These are phyloP conservation scores for Debaryomyces prosopidis DNA, from an alignment of 805 yeast species.

Conservation along the genomic window DNA sequence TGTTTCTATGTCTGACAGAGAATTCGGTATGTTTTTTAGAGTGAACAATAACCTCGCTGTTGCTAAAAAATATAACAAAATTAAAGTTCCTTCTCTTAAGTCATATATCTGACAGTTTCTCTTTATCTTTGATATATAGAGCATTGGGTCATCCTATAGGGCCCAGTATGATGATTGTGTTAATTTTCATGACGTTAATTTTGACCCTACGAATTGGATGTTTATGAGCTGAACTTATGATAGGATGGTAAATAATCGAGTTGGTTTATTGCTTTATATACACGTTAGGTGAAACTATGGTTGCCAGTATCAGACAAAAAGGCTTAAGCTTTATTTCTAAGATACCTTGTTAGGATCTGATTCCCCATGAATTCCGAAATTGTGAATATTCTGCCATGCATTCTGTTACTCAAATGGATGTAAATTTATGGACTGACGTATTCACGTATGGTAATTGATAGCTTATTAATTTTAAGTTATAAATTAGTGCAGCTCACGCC, in stretches of 20 bases:
- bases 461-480: too few species aligned
- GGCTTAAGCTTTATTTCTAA: constrained; percentile 45
- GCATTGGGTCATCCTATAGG: constrained; percentile 40
- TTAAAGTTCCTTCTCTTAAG: constrained; percentile 56
- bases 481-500: too few species aligned
- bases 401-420: too few species aligned
- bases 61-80: constrained; percentile 19
- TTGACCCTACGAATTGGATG: constrained; percentile 52
- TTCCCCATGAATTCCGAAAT: background rate
- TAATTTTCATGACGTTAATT: constrained; percentile 59
- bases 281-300: constrained; percentile 46
- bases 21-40: constrained; percentile 30
- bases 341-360: background rate
- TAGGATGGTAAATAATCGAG: constrained; percentile 52
- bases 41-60: constrained; percentile 24
- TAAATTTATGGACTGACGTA: too few species aligned
- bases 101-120: constrained; percentile 59
- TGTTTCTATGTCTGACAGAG: constrained; percentile 14
- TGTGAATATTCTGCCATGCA: background rate
- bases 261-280: constrained; percentile 60
- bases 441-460: too few species aligned
- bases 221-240: constrained; percentile 49
- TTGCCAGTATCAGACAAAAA: constrained; percentile 67
- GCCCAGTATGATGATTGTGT: constrained; percentile 35
- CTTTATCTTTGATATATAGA: constrained; percentile 52